Evolutionary conservation across 495 filamentous ascomycete species (phyloP).

Genomic region (Neurospora intermedia): DNA sequence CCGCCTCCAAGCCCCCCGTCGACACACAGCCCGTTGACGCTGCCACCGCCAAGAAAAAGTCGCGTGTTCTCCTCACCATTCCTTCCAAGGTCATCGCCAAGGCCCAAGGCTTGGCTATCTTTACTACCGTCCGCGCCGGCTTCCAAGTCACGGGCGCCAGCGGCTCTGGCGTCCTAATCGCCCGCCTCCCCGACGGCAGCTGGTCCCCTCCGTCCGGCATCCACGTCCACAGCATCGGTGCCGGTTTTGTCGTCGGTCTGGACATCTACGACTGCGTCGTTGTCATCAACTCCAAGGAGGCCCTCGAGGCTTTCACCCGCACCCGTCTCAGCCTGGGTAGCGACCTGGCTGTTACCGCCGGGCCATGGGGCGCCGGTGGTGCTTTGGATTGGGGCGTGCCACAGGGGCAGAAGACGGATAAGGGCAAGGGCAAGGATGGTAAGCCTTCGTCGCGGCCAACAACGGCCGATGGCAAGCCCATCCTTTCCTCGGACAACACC

Average conservation of each 20-base stretch:
- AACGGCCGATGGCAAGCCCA: not conserved
- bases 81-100: conserved; percentile 60
- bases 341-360: conserved; percentile 63
- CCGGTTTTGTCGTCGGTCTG: conserved; percentile 68
- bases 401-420: conserved; percentile 5
- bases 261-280: conserved; percentile 82
- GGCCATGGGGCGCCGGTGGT: conserved; percentile 61
- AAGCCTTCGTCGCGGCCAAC: not conserved
- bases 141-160: conserved; percentile 72
- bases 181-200: conserved; percentile 54
- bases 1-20: not conserved
- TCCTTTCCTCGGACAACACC: conserved; percentile 11
- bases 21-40: not conserved
- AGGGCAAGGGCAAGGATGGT: conserved; percentile 6
- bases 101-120: conserved; percentile 70
- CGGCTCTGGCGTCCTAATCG: conserved; percentile 62
- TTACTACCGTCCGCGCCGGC: conserved; percentile 73
- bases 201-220: conserved; percentile 75
- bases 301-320: conserved; percentile 61
- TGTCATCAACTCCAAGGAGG: conserved; percentile 66
- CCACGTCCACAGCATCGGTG: conserved; percentile 61
- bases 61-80: conserved; percentile 51
- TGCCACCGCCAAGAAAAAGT: conserved; percentile 15
- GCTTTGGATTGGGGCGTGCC: conserved; percentile 43
- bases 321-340: conserved; percentile 64